phyloP scores from a whole-genome alignment of 169 alveolate genomes.

The Plasmodium billcollinsi region DNA sequence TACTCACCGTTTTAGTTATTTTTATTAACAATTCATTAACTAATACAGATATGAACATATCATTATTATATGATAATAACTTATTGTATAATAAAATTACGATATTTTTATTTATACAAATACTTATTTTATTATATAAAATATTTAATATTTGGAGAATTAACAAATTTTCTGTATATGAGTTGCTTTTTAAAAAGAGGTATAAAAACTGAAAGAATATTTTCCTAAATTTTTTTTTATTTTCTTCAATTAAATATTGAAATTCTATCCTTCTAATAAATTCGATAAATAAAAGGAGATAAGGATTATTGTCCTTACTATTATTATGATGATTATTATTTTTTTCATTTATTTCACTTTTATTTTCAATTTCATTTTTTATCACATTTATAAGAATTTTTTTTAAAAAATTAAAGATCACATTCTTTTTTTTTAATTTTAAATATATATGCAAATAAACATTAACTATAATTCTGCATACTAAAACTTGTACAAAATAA shows the following conservation, averaged over 20 bases:
- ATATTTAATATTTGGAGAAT: slow-evolving; percentile 74
- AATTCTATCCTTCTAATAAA: slow-evolving; percentile 55
- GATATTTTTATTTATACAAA: slow-evolving; percentile 51
- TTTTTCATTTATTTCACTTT: no score
- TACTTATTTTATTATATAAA: slow-evolving; percentile 16
- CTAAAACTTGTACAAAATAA: slow-evolving; percentile 62
- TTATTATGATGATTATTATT: no score
- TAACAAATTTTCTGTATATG: slow-evolving; percentile 45
- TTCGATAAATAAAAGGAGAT: slow-evolving; percentile 68
- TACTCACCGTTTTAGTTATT: slow-evolving; percentile 40
- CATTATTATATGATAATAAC: slow-evolving; percentile 20
- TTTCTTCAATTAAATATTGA: slow-evolving; percentile 25
- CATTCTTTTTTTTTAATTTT: slow-evolving; percentile 60
- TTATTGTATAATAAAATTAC: slow-evolving; percentile 26
- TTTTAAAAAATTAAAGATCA: slow-evolving; percentile 62
- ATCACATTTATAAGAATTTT: slow-evolving; percentile 34
- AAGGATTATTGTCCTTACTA: slow-evolving; percentile 16
- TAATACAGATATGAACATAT: slow-evolving; percentile 66
- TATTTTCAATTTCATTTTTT: neutral
- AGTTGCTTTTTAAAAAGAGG: slow-evolving; percentile 41
- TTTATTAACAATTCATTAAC: slow-evolving; percentile 64
- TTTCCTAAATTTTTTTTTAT: slow-evolving; percentile 51
- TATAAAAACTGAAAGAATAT: slow-evolving; percentile 60
- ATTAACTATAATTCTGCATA: slow-evolving; percentile 66
- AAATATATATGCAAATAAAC: slow-evolving; percentile 71